A percentile compares a stretch with the other conserved stretches of the same genome.
Evolutionary conservation across 2,329 filamentous ascomycete genomes (phyloP).

Genomic region (Fusarium sambucinum): DNA sequence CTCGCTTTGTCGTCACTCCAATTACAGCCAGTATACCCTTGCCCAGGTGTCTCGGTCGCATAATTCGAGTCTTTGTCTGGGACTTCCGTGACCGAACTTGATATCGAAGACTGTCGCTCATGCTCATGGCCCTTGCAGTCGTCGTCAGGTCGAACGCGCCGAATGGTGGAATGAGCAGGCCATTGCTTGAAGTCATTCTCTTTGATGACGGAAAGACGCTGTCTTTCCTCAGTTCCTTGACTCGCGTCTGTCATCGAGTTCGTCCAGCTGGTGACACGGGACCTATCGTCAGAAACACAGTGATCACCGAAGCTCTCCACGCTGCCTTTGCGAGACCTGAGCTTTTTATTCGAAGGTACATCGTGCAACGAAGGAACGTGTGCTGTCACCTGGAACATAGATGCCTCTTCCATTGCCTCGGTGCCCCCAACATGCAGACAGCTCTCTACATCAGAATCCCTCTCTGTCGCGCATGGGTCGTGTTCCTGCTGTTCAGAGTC

Average conservation of each 20-base stretch:
- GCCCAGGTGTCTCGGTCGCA: neutral
- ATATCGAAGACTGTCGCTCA: neutral
- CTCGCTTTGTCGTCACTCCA: neutral
- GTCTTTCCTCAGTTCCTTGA: constrained; percentile 58
- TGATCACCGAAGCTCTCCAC: constrained; percentile 62
- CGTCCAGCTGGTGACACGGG: constrained; percentile 79
- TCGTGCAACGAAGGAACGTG: constrained; percentile 64
- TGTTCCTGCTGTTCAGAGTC: constrained; percentile 17
- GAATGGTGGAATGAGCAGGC: constrained; percentile 48
- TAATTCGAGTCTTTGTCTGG: neutral
- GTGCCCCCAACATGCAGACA: constrained; percentile 52
- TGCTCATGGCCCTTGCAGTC: constrained; percentile 46
- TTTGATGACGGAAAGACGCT: constrained; percentile 74
- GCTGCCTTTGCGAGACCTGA: constrained; percentile 67
- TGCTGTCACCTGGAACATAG: constrained; percentile 62
- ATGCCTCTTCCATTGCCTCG: constrained; percentile 55
- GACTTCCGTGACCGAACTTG: constrained; percentile 9
- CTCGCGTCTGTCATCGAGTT: constrained; percentile 71
- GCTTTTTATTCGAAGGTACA: constrained; percentile 59
- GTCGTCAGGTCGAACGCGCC: constrained; percentile 51
- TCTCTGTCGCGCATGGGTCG: constrained; percentile 15
- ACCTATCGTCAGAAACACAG: constrained; percentile 63
- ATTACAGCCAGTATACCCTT: neutral
- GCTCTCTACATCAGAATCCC: constrained; percentile 47
- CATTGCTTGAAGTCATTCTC: constrained; percentile 58